Evolutionary conservation across 2,329 filamentous ascomycete species (phyloP), one percentile per base, ranked within the genome.

Genomic region (Lasiodiplodia gonubiensis): DNA sequence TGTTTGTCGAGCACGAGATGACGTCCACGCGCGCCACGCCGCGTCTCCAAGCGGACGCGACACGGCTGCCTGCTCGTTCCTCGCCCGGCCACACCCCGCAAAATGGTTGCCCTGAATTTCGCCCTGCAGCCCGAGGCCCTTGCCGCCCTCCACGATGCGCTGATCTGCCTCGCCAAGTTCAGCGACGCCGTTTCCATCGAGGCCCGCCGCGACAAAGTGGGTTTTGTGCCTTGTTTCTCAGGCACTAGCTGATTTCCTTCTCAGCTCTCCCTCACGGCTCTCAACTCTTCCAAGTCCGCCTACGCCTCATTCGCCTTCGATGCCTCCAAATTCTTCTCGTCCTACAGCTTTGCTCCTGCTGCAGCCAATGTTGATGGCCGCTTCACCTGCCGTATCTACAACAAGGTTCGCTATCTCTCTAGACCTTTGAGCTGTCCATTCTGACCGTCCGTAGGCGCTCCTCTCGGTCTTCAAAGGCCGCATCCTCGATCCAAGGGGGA

Each of bases 271-370:
- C 83, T 94, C 66, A 92, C 90, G 16, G 88, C 91, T 16, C 82
- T 94, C 70, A 94, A 94, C 76, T 86, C 87, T n/a, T 92, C 91
- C 67, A 92, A 92, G 74, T 92, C 92, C 4, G 91, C 90, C 21
- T 94, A 94, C 76, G 89, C 90, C 30, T 90, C 89, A 68, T 89
- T 93, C 73, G 86, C 86, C 8, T 88, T 94, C 64, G 83, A 89
- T 52, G 85, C 86, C 49, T 86, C 82, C 70, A 85, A 86, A 48
- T 94, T 94, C 81, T 93, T 93, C 79, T 86, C 89, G 7, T 86
- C 85, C 42, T 94, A 93, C 78, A 85, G 86, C 64, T 94, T 88
- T 72, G 84, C 87, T 30, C 72, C 78, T 14, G 73, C 69, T 39
- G 75, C 69, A 69, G 73, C 67, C 33, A 70, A 75, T 65, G 72